Evolutionary conservation across 192 early-diverging fungal species (phyloP), one percentile per base, ranked within the genome.

Genomic region (Rhizoclosmatium globosum): DNA sequence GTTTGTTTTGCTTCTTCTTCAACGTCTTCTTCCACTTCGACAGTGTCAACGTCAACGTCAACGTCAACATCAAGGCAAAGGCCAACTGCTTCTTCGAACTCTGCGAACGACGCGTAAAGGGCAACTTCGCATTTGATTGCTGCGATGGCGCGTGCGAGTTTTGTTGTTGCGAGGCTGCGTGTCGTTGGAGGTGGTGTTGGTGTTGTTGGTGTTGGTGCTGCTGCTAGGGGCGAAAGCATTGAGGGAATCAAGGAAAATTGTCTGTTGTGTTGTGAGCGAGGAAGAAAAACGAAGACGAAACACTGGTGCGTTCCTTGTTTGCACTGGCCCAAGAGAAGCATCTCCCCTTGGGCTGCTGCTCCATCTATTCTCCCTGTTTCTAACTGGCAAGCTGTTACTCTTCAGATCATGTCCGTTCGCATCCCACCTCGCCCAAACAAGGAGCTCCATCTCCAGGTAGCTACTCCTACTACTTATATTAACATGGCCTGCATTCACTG

Each of bases 361-460:
- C 13, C n/a, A 17, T 21, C 15, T 15, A 57, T 21, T 0, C 15
- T 17, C 15, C 56, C 66, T 17, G 7, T 62, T 7, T 62, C 60
- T 62, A 57, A 57, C 15, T 15, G 21, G 56, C 56, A 57, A 17
- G 13, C n/a, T 21, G 56, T 31, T 31, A 31, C 31, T 31, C 31
- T 31, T 31, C 31, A 31, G 31, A 62, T 39, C 38, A 62, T 62
- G 60, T 62, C 53, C 23, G 47, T 44, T 23, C 58, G 69, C 69
- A 57, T 11, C 50, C 45, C 47, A 17, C 43, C 68, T 17, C 72
- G 72, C 45, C 72, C 72, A 44, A 62, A n/a, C 58, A 74, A 74
- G 60, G 72, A 74, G 44, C 19, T 17, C 15, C 59, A 74, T 59
- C 60, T 42, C 11, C 53, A 41, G 39, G 72, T 74, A 23, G 3